Base-by-base conservation (phyloP, 2,329 filamentous ascomycete genomes). In the Camptophora hylomeconis region DNA sequence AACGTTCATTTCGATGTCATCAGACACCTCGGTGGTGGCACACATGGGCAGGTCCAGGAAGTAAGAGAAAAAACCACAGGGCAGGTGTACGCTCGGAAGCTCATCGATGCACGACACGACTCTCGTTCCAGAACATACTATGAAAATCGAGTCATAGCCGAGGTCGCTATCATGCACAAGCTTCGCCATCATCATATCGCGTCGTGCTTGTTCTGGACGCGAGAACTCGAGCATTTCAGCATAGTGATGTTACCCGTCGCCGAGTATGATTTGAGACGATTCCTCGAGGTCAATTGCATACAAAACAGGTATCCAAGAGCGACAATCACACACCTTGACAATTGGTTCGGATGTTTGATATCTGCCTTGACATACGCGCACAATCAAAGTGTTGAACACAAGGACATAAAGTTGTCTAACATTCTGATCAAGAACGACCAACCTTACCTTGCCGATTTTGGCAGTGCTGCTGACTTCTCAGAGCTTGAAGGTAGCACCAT, bases 181-280 rank as follows among this genome's bases (percentile, higher is more conserved):
- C 24, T 53, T 7, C 42, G 31, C 8, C 50, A 54, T 32, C 35
- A 24, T 5, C 48, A 53, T 30, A 30, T 50, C 2, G 46, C 50
- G 10, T 31, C 45, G 23, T 41, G 47, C 23, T 38, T 52, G 13
- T 44, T 48, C 9, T 51, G 46, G 27, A 54, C 50, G 24, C 53
- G 50, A 1, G 51, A 54, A 17, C 32, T 39, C 3, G 31, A 39
- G 5, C 45, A 40, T 18, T 36, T 53, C 10, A 49, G 45, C 5
- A 31, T 56, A 1, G 29, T 56, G 17, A 47, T 50, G 47, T 33
- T 47, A 32, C 14, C 36, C 8, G 35, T 45, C 8, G 44, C 42
- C 5, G 44, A 45, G 17, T 33, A 24, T 22, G 38, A 45, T 20
- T 32, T 45, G 8, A 24, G 28, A 7, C 24, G 25, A 5, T 45